phyloP scores from a whole-genome alignment of 208 protist genomes.

The Leishmania lainsoni region DNA sequence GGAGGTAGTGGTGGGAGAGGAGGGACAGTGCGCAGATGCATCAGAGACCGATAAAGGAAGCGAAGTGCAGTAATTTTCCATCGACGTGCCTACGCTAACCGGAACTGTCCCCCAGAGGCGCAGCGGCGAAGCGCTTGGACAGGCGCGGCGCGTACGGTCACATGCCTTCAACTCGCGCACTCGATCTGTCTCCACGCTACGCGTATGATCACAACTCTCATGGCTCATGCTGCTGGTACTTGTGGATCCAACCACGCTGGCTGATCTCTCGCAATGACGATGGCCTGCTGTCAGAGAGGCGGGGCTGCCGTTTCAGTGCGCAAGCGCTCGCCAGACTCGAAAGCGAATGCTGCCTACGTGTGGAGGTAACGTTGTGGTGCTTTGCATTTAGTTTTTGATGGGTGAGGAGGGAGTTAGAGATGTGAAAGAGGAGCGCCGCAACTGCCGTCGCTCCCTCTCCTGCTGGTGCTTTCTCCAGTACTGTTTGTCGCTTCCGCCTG shows the following conservation, averaged over 20 bases:
- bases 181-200: not conserved
- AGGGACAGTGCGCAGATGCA: not conserved
- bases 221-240: not conserved
- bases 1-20: not conserved
- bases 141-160: constrained; percentile 9
- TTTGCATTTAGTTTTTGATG: not conserved
- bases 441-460: no score
- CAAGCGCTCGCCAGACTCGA: not conserved
- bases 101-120: not conserved
- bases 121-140: constrained; percentile 15
- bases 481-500: no score
- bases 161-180: not conserved
- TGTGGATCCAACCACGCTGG: not conserved
- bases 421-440: not conserved
- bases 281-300: not conserved
- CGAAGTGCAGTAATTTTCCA: not conserved
- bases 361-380: not conserved
- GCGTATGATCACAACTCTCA: not conserved
- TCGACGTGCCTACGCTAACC: not conserved
- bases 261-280: not conserved
- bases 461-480: no score
- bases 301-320: not conserved
- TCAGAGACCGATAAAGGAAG: not conserved
- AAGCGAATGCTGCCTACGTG: not conserved
- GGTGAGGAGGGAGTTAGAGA: not conserved